Conservation (phyloP, 805 yeast genomes). For the Ogataea haglerorum region DNA sequence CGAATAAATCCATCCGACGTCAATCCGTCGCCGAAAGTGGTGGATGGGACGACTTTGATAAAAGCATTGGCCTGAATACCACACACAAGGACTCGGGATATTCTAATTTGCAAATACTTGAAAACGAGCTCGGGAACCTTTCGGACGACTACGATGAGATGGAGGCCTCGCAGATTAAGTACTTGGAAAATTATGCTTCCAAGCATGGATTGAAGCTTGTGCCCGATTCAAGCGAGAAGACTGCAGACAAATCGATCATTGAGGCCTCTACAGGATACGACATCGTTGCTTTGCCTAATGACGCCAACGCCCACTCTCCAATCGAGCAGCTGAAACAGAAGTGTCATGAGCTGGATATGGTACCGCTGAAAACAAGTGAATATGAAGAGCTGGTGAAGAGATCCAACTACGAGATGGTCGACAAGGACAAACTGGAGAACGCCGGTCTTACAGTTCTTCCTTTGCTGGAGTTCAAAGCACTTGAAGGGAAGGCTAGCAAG, state of each 20-base stretch:
- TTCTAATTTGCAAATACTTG: slow-evolving; percentile 12
- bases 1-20: background rate
- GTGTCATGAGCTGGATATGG: slow-evolving; percentile 16
- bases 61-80: slow-evolving; percentile 12
- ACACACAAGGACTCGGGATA: slow-evolving; percentile 17
- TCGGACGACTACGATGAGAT: slow-evolving; percentile 10
- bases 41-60: slow-evolving; percentile 25
- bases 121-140: slow-evolving; percentile 22
- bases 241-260: slow-evolving; percentile 19
- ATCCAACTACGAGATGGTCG: slow-evolving; percentile 18
- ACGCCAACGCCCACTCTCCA: slow-evolving; percentile 12
- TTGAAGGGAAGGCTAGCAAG: slow-evolving; percentile 8
- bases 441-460: slow-evolving; percentile 18
- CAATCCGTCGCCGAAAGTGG: slow-evolving; percentile 2
- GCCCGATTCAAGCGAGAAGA: slow-evolving; percentile 6
- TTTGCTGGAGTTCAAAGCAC: slow-evolving; percentile 6
- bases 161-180: slow-evolving; percentile 14
- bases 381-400: background rate
- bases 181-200: slow-evolving; percentile 32
- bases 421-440: slow-evolving; percentile 20
- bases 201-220: slow-evolving; percentile 21
- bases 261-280: slow-evolving; percentile 25
- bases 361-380: slow-evolving; percentile 11
- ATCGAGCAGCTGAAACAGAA: slow-evolving; percentile 8
- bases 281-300: slow-evolving; percentile 29